Conservation (phyloP, 768 basidiomycete species). For the Wakefieldia striispora region DNA sequence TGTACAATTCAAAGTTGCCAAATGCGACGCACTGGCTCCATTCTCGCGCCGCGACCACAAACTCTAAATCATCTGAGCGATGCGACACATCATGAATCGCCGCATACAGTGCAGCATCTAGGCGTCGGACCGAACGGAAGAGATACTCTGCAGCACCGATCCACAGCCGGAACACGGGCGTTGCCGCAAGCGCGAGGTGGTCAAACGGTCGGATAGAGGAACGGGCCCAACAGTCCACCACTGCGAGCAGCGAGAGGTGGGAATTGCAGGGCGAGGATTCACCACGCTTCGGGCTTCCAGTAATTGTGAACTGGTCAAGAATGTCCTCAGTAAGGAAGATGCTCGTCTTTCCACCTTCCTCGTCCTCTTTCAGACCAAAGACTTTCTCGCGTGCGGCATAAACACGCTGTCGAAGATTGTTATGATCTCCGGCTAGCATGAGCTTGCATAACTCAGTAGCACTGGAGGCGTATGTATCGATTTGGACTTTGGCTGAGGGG, state of each 20-base stretch:
- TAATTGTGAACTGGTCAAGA: slow-evolving; percentile 87
- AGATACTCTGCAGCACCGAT: slow-evolving; percentile 96
- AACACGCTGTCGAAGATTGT: slow-evolving; percentile 64
- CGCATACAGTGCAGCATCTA: slow-evolving; percentile 70
- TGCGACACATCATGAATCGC: slow-evolving; percentile 76
- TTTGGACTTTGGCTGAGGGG: slow-evolving; percentile 83
- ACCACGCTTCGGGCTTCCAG: slow-evolving; percentile 32
- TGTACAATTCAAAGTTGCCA: slow-evolving; percentile 88
- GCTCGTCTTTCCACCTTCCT: slow-evolving; percentile 39
- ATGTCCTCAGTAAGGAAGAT: slow-evolving; percentile 84
- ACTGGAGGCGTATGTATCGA: slow-evolving; percentile 85
- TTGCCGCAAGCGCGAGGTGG: slow-evolving; percentile 91
- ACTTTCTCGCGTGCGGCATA: slow-evolving; percentile 73
- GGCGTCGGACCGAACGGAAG: slow-evolving; percentile 65
- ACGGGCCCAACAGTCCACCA: slow-evolving; percentile 97
- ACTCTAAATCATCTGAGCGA: slow-evolving; percentile 91
- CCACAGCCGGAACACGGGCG: slow-evolving; percentile 94
- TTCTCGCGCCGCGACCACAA: slow-evolving; percentile 87
- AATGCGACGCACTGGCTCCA: slow-evolving; percentile 97
- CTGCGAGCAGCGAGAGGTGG: slow-evolving; percentile 90
- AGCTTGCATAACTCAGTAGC: slow-evolving; percentile 92
- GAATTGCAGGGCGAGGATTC: slow-evolving; percentile 52
- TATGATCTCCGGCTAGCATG: slow-evolving; percentile 68
- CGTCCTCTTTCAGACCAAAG: slow-evolving; percentile 50
- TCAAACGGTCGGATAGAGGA: slow-evolving; percentile 85